phyloP scores from a whole-genome alignment of 345 rosid species.

The Camelina neglecta region DNA sequence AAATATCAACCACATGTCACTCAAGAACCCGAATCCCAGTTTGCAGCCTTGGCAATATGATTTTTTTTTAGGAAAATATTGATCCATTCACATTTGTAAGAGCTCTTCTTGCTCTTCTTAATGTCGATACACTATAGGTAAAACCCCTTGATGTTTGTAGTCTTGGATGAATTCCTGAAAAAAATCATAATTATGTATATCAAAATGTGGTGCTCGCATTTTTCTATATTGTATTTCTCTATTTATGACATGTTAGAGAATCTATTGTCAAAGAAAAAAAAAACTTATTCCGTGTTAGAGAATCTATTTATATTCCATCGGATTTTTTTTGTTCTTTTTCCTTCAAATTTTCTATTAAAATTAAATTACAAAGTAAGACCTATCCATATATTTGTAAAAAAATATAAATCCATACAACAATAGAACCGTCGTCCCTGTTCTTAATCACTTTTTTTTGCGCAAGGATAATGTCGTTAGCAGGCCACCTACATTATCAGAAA shows the following conservation, averaged over 20 bases:
- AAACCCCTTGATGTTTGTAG: slow-evolving; percentile 3
- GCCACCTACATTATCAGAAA: background rate
- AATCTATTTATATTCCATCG: too few species aligned
- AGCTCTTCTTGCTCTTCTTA: background rate
- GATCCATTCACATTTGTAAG: background rate
- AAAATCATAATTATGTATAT: slow-evolving; percentile 7
- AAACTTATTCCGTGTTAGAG: background rate
- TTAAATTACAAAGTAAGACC: too few species aligned
- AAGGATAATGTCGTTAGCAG: background rate
- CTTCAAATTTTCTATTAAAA: too few species aligned
- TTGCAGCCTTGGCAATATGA: slow-evolving; percentile 51
- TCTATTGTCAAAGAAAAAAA: background rate
- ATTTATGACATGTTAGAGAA: background rate
- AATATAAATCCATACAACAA: too few species aligned
- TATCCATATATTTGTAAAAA: too few species aligned
- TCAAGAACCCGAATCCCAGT: slow-evolving; percentile 40
- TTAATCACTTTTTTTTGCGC: background rate
- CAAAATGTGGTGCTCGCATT: slow-evolving; percentile 19
- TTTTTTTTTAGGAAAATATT: slow-evolving; percentile 9
- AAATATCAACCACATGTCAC: slow-evolving; percentile 21
- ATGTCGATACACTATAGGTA: slow-evolving; percentile 26
- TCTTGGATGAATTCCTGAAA: background rate
- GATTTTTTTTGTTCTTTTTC: too few species aligned
- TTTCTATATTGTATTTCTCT: slow-evolving; percentile 10
- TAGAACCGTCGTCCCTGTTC: too few species aligned